These are phyloP conservation scores for Phaeosphaeriaceae sp. DNA, from an alignment of 2,329 filamentous ascomycete genomes.

Conservation along the genomic window DNA sequence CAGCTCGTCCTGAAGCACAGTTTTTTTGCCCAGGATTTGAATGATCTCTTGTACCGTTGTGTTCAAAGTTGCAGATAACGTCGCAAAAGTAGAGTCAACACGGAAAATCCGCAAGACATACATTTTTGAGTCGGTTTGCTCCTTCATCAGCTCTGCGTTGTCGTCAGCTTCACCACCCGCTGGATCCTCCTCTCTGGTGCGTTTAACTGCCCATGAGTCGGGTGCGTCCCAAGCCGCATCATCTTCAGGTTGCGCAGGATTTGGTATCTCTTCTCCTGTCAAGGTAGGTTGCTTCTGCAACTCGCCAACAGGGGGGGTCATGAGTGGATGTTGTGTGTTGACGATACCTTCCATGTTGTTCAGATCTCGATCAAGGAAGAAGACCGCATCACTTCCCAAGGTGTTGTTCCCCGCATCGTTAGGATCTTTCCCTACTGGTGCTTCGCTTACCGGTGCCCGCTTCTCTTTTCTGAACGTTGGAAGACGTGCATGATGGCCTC, in stretches of 20 bases:
- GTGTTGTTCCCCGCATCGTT: constrained; percentile 49
- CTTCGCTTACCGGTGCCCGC: constrained; percentile 33
- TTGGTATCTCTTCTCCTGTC: constrained; percentile 44
- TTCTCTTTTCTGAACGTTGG: constrained; percentile 58
- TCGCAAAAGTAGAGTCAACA: constrained; percentile 91
- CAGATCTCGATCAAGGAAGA: constrained; percentile 84
- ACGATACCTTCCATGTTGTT: constrained; percentile 92
- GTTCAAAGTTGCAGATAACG: constrained; percentile 82
- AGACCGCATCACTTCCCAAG: constrained; percentile 66
- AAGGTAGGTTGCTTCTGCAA: constrained; percentile 55
- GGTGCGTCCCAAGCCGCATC: constrained; percentile 84
- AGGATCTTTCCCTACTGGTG: constrained; percentile 51
- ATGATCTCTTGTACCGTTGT: constrained; percentile 87
- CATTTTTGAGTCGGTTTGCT: constrained; percentile 75
- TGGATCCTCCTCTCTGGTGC: constrained; percentile 65
- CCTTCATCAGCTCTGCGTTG: constrained; percentile 67
- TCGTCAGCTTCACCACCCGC: constrained; percentile 71
- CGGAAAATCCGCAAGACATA: constrained; percentile 97
- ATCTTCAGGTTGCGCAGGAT: constrained; percentile 42
- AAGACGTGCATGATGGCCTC: constrained; percentile 48
- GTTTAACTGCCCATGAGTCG: constrained; percentile 94
- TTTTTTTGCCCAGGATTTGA: constrained; percentile 90
- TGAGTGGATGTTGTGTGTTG: constrained; percentile 64
- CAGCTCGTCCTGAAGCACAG: constrained; percentile 85
- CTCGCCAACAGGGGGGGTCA: constrained; percentile 68